These are phyloP conservation scores for Ustilago loliicola DNA, from an alignment of 1,284 basidiomycete genomes.

Conservation along the genomic window DNA sequence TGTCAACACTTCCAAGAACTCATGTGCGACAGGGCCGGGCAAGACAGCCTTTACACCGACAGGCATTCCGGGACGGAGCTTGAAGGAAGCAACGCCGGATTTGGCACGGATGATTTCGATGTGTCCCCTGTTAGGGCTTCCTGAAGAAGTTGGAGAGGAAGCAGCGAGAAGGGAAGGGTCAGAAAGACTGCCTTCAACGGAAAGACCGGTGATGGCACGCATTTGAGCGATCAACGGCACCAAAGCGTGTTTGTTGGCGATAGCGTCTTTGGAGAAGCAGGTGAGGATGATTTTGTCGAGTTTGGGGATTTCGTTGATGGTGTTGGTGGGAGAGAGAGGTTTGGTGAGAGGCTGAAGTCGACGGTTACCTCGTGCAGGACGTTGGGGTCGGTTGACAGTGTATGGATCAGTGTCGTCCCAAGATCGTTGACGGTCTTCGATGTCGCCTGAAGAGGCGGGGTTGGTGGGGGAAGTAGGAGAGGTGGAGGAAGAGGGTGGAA, in stretches of 20 bases:
- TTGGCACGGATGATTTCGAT: conserved; percentile 85
- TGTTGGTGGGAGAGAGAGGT: conserved; percentile 41
- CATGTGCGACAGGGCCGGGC: conserved; percentile 90
- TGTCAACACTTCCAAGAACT: conserved; percentile 87
- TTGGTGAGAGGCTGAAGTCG: conserved; percentile 56
- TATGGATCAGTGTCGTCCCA: conserved; percentile 86
- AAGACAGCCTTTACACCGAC: conserved; percentile 90
- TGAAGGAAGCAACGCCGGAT: conserved; percentile 86
- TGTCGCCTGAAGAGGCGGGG: conserved; percentile 16
- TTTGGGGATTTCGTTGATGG: conserved; percentile 72
- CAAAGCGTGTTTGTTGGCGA: conserved; percentile 82
- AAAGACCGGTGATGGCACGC: conserved; percentile 88
- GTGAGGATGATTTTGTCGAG: conserved; percentile 82
- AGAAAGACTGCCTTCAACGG: conserved; percentile 68
- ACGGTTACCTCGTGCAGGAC: conserved; percentile 77
- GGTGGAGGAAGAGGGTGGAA: conserved; percentile 17
- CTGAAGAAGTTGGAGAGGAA: neutral
- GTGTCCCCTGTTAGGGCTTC: conserved; percentile 41
- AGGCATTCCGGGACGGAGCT: conserved; percentile 83
- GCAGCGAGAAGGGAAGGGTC: conserved; percentile 47
- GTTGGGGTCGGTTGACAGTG: conserved; percentile 79
- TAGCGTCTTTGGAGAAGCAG: conserved; percentile 72
- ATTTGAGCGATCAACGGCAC: conserved; percentile 87
- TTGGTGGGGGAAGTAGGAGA: conserved; percentile 17
- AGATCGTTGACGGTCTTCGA: conserved; percentile 72